Conservation (phyloP, 257 asterid genomes). For the Jaltomata sinuosa region DNA sequence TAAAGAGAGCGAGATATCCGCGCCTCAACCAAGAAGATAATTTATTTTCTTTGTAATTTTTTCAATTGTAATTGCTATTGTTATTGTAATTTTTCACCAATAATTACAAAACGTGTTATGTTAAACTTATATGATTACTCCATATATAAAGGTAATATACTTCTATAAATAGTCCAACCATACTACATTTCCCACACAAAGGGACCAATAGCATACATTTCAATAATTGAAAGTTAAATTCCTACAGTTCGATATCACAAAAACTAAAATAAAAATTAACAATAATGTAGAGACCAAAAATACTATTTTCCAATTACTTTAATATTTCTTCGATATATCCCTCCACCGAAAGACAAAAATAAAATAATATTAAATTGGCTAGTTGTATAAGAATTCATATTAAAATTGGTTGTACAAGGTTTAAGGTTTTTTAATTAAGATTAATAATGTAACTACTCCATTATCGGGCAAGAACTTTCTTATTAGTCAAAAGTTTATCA, state of each 20-base stretch:
- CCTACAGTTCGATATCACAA: accelerated
- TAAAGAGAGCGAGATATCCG: no score
- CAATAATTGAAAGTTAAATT: not conserved
- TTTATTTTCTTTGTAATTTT: no score
- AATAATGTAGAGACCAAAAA: not conserved
- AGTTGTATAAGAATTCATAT: not conserved
- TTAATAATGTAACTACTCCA: not conserved
- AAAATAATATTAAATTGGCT: not conserved
- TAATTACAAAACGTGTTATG: not conserved
- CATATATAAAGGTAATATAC: not conserved
- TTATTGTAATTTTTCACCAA: no score
- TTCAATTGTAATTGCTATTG: no score
- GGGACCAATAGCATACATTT: not conserved
- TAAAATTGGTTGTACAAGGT: not conserved
- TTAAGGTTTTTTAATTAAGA: not conserved
- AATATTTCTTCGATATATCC: not conserved
- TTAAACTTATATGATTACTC: not conserved
- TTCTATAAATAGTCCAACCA: not conserved
- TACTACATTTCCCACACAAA: not conserved
- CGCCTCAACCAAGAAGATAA: no score
- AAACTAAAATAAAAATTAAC: not conserved
- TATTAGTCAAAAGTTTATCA: not conserved
- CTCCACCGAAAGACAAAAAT: not conserved
- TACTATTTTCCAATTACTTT: no score
- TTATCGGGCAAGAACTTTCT: not conserved